A percentile compares a stretch with the other conserved stretches of the same genome.
Evolutionary conservation across 139 green algal genomes (phyloP).

Genomic region (Chlorella ohadii): DNA sequence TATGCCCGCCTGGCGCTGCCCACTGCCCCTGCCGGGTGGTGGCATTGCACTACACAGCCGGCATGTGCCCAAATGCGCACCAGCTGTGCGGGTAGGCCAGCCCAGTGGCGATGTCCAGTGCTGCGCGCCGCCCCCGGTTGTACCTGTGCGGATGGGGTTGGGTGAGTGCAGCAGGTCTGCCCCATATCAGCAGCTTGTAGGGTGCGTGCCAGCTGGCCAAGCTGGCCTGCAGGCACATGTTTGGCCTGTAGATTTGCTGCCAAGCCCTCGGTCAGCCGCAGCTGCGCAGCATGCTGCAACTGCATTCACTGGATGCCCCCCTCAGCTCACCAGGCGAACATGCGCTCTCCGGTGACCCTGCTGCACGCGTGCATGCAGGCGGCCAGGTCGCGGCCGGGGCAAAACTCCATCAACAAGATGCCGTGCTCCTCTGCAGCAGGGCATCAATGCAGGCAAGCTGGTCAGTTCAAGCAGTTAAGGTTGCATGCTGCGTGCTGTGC

Average conservation of each 20-base stretch:
- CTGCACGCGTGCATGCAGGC: not conserved
- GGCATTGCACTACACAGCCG: not conserved
- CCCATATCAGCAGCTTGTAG: no score
- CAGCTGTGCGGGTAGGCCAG: conserved; percentile 37
- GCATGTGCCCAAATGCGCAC: not conserved
- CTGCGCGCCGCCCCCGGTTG: conserved; percentile 10
- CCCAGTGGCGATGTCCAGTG: conserved; percentile 23
- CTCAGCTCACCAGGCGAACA: not conserved
- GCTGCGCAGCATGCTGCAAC: not conserved
- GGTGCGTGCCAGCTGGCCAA: no score
- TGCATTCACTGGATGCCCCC: no score
- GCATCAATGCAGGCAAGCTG: no score
- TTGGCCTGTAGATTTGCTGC: not conserved
- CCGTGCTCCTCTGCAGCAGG: not conserved
- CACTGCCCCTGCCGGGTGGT: no score
- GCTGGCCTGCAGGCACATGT: no score
- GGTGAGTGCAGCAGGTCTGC: not conserved
- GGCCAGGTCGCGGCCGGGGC: not conserved
- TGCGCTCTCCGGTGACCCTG: not conserved
- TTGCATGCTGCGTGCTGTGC: no score
- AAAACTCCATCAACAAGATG: conserved; percentile 10
- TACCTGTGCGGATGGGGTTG: not conserved
- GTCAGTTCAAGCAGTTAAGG: no score
- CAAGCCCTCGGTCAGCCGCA: not conserved
- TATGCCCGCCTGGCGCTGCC: no score